Conservation (phyloP, 1,284 basidiomycete genomes). For the Porogramme epimiltina region DNA sequence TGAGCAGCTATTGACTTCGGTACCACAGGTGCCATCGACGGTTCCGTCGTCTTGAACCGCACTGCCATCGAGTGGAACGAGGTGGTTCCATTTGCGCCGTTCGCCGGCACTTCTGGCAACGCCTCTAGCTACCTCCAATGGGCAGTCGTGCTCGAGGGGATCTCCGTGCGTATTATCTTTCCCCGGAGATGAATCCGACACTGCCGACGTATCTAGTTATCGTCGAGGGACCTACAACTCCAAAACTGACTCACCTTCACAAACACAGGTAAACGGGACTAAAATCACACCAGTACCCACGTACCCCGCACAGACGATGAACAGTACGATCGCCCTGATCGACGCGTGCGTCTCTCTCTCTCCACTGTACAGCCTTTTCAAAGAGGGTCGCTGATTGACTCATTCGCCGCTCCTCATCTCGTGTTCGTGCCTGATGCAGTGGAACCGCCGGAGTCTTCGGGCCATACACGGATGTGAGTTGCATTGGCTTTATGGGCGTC, state of each 20-base stretch:
- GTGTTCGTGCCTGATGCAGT: conserved; percentile 38
- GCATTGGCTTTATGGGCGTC: conserved; percentile 8
- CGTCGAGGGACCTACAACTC: conserved; percentile 8
- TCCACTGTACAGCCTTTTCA: neutral
- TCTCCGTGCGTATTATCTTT: conserved; percentile 51
- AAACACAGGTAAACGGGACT: conserved; percentile 60
- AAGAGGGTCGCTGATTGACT: neutral
- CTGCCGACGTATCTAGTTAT: too few relatives aligned
- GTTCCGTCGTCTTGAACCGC: conserved; percentile 60
- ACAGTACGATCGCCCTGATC: conserved; percentile 70
- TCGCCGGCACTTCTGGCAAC: conserved; percentile 50
- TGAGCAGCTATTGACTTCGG: neutral
- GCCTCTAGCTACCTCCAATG: conserved; percentile 80
- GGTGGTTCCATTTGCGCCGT: conserved; percentile 72
- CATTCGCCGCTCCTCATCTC: neutral
- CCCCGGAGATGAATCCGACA: neutral
- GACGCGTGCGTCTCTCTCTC: conserved; percentile 58
- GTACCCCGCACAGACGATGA: conserved; percentile 59
- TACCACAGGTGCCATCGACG: conserved; percentile 66
- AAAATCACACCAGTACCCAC: conserved; percentile 62
- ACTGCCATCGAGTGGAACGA: conserved; percentile 70
- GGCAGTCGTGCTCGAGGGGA: conserved; percentile 64
- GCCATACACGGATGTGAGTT: conserved; percentile 73
- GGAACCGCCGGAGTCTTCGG: conserved; percentile 82
- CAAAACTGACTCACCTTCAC: conserved; percentile 2